Evolutionary conservation across 306 rosid genomes (phyloP).

Genomic region (Canavalia ensiformis): DNA sequence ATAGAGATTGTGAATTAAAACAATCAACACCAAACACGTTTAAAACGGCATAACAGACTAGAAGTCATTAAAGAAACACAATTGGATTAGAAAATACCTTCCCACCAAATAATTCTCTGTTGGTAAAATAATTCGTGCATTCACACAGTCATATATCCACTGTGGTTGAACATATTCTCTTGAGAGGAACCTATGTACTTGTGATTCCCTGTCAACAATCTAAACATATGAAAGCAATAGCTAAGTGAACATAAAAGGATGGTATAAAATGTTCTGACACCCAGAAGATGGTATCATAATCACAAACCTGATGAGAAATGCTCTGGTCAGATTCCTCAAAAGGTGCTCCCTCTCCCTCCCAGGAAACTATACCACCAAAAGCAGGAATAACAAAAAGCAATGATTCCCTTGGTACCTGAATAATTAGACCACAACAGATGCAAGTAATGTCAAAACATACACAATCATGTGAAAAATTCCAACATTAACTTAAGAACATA

Average conservation of each 20-base stretch:
- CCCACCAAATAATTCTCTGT: constrained; percentile 78
- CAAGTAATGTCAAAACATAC: constrained; percentile 24
- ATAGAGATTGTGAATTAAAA: constrained; percentile 19
- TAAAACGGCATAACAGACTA: background rate
- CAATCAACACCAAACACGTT: constrained; percentile 17
- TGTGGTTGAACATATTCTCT: constrained; percentile 97
- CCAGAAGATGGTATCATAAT: constrained; percentile 1
- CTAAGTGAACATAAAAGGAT: constrained; percentile 34
- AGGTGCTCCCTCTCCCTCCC: constrained; percentile 96
- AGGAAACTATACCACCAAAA: constrained; percentile 91
- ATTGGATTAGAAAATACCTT: constrained; percentile 62
- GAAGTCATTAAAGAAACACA: background rate
- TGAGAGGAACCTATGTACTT: constrained; percentile 71
- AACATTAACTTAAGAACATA: background rate
- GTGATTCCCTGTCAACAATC: constrained; percentile 89
- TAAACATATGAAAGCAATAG: constrained; percentile 52
- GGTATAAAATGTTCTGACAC: background rate
- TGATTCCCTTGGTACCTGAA: constrained; percentile 91
- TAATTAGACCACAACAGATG: constrained; percentile 32
- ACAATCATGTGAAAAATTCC: background rate
- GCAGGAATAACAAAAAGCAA: constrained; percentile 89
- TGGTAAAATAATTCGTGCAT: constrained; percentile 83
- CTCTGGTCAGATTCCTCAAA: constrained; percentile 75
- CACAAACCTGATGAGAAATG: constrained; percentile 85
- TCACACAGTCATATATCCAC: constrained; percentile 89